Evolutionary conservation across 306 rosid species (phyloP), one percentile per base, ranked within the genome.

Genomic region (Casuarina cunninghamiana): DNA sequence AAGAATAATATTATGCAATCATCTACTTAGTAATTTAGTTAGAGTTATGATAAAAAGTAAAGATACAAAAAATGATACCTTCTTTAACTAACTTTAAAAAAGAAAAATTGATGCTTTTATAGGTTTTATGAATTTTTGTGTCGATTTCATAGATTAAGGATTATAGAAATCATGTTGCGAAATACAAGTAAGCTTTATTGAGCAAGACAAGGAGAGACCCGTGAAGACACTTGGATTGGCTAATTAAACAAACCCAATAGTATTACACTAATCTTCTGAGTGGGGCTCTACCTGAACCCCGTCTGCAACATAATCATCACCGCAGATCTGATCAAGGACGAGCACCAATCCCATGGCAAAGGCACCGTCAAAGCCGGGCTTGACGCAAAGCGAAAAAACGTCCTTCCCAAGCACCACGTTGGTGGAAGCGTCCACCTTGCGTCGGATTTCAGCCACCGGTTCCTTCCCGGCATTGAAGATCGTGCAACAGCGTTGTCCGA

Each of bases 271-370:
- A 75, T 87, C 91, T 6, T 44, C 8, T 44, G 48, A 5, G 48
- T 4, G 9, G 48, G 48, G 48, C 48, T 44, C 86, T 81, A 87
- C 87, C 12, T 82, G 71, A 13, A 39, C 63, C 35, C 61, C 85
- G 1, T 61, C 80, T 32, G 82, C 80, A 2, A 75, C 82, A 46
- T 5, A 58, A 87, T 66, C 81, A 5, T 88, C 88, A 62, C 91
- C 96, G 86, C 83, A 82, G 80, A 91, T 92, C 86, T 91, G 97
- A 88, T 95, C 97, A 46, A 95, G 89, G 2, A 87, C 90, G 17
- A 95, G 86, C 15, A 95, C 91, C 79, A 95, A 77, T 13, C 93
- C 97, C 98, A 95, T 95, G 42, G 93, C 93, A 16, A 95, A 91
- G 3, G 97, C 92, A 2, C 79, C 96, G 79, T 95, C 98, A 43